Percentiles rank a stretch among this genome's conserved stretches.
Conservation (phyloP, 345 rosid genomes). For the Arabis alpina region DNA sequence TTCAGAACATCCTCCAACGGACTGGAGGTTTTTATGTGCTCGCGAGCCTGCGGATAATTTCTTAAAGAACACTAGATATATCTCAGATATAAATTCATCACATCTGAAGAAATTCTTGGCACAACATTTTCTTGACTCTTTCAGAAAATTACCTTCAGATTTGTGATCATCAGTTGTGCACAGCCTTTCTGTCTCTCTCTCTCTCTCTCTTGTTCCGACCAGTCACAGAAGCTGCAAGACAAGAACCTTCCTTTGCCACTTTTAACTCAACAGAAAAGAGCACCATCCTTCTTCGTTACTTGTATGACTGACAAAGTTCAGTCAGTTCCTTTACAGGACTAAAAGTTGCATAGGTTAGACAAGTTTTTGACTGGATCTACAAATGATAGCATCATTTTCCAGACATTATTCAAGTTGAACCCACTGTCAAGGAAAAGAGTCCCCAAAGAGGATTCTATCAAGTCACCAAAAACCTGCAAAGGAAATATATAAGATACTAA, state of each 20-base stretch:
- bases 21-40: slow-evolving; percentile 51
- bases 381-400: slow-evolving; percentile 74
- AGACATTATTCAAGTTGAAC: slow-evolving; percentile 63
- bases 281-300: slow-evolving; percentile 50
- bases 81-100: too few species aligned
- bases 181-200: slow-evolving; percentile 61
- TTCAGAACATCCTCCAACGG: slow-evolving; percentile 63
- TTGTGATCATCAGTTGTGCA: slow-evolving; percentile 49
- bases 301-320: slow-evolving; percentile 72
- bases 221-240: slow-evolving; percentile 48
- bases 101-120: too few species aligned
- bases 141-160: slow-evolving; percentile 63
- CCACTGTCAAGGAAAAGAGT: slow-evolving; percentile 86
- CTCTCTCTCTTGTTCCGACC: slow-evolving; percentile 59
- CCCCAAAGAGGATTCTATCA: slow-evolving; percentile 83
- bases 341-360: slow-evolving; percentile 64
- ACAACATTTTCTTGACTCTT: slow-evolving; percentile 44
- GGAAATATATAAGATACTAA: slow-evolving; percentile 11
- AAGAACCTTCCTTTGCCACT: slow-evolving; percentile 48
- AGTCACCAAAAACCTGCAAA: slow-evolving; percentile 84
- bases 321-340: slow-evolving; percentile 67
- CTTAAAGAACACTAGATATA: too few species aligned
- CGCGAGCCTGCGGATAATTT: slow-evolving; percentile 63
- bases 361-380: slow-evolving; percentile 63
- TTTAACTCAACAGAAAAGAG: slow-evolving; percentile 54